Base-by-base conservation (phyloP, 1,139 yeast species). In the Geotrichum citri-aurantii region DNA sequence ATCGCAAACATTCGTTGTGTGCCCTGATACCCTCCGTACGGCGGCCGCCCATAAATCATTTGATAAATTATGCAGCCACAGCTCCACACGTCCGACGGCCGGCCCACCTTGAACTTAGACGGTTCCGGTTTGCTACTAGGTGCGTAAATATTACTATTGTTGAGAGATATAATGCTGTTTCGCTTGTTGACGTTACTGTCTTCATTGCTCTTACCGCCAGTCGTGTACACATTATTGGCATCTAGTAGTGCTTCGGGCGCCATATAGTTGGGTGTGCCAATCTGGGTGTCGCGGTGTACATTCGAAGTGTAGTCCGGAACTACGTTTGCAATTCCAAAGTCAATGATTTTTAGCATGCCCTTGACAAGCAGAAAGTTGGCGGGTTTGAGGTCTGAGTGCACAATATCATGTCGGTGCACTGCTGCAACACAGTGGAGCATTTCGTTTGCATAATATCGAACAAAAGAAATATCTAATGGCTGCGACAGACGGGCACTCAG, bases 241-340 rank as follows among this genome's bases (percentile, higher is more conserved):
- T 86, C 96, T 50, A 86, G 79, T 59, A 92, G 76, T 0, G 98
- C 90, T 71, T 93, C 99, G 0, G 99, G 99, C 0, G 99, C 97
- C 99, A 93, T 93, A 71, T 93, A 93, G 71, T 88, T 90, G 1
- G 97, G 97, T 0, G 99, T 93, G 2, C 99, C 99, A 59, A 91
- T 87, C 70, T 90, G 97, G 6, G 91, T 83, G 62, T 90, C 96
- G 60, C 98, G 80, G 69, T 92, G 93, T 24, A 93, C 83, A 67
- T 93, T 93, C 33, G 88, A 84, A 0, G 99, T 93, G 68, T 90
- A 90, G 59, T 92, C 97, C 0, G 96, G 95, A 1, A 93, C 93
- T 0, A 93, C 90, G 73, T 92, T 88, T 14, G 98, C 96, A 61
- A 93, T 93, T 21, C 99, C 99, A 77, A 93, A 93, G 73, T 93